These are phyloP conservation scores for Penicillium maclennaniae DNA, from an alignment of 495 filamentous ascomycete genomes.

Conservation along the genomic window DNA sequence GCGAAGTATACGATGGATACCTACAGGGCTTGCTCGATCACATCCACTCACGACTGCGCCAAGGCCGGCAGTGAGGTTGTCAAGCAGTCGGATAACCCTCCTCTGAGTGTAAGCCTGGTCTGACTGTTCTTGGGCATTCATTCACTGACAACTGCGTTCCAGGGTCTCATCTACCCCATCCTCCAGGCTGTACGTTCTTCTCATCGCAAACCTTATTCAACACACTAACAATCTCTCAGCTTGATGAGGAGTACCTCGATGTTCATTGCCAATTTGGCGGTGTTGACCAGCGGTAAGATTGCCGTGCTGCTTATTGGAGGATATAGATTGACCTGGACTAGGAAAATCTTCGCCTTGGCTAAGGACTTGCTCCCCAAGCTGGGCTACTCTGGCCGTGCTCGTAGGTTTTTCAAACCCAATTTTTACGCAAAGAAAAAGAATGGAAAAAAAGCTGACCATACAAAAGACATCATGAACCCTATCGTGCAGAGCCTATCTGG, in stretches of 20 bases:
- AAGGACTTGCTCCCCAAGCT: conserved; percentile 48
- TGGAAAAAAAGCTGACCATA: neutral
- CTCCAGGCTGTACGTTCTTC: conserved; percentile 76
- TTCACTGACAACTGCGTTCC: neutral
- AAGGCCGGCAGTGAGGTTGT: conserved; percentile 91
- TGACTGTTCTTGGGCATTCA: neutral
- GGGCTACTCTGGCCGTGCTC: conserved; percentile 42
- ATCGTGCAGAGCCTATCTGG: conserved; percentile 84
- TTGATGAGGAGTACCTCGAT: conserved; percentile 87
- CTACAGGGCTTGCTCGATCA: conserved; percentile 37
- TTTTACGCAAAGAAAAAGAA: conserved; percentile 46
- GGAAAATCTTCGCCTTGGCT: conserved; percentile 81
- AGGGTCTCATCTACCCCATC: conserved; percentile 64
- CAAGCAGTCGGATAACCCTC: conserved; percentile 76
- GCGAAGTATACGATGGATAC: conserved; percentile 39
- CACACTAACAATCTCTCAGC: conserved; percentile 1
- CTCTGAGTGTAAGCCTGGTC: conserved; percentile 49
- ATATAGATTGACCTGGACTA: neutral
- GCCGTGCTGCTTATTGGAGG: conserved; percentile 26
- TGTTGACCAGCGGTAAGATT: conserved; percentile 1
- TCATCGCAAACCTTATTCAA: neutral
- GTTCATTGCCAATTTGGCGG: conserved; percentile 73
- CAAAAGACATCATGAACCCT: conserved; percentile 68
- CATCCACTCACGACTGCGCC: conserved; percentile 56
- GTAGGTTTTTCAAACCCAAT: neutral